Conservation (phyloP, 129 eudicot species). For the Chrysanthemum seticuspe region DNA sequence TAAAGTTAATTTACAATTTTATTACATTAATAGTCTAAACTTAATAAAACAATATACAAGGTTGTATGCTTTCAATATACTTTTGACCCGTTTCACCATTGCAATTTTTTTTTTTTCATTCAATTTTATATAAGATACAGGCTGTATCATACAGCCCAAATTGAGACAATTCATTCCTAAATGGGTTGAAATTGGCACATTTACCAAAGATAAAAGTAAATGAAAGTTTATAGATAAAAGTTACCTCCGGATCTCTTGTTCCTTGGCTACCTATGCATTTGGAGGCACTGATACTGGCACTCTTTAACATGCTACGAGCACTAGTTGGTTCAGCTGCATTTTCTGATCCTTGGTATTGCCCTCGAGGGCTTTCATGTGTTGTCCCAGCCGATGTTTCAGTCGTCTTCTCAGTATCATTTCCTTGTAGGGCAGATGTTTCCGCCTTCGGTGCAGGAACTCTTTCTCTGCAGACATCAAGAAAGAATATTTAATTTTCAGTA, state of each 20-base stretch:
- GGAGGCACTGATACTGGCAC: conserved; percentile 95
- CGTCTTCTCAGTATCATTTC: conserved; percentile 45
- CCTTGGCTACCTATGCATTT: conserved; percentile 66
- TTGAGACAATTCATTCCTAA: no score
- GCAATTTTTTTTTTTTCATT: not conserved
- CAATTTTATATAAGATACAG: no score
- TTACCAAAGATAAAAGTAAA: not conserved
- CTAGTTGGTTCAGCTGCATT: conserved; percentile 35
- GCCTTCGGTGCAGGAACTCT: conserved; percentile 82
- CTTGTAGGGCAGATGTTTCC: conserved; percentile 33
- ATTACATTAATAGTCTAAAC: no score
- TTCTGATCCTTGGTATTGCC: conserved; percentile 29
- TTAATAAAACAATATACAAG: no score
- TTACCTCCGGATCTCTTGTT: conserved; percentile 60
- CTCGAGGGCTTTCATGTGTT: conserved; percentile 60
- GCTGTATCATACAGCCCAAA: no score
- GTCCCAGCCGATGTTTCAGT: conserved; percentile 44
- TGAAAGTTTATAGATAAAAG: not conserved
- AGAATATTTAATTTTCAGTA: conserved; percentile 3
- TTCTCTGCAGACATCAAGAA: conserved; percentile 41
- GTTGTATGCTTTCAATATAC: no score
- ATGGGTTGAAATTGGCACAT: no score
- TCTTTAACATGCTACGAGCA: conserved; percentile 86
- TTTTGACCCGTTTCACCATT: no score
- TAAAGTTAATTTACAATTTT: no score